Percentiles rank a stretch among this genome's conserved stretches.
phyloP scores from a whole-genome alignment of 2,329 filamentous ascomycete genomes.

The Monilinia aucupariae region DNA sequence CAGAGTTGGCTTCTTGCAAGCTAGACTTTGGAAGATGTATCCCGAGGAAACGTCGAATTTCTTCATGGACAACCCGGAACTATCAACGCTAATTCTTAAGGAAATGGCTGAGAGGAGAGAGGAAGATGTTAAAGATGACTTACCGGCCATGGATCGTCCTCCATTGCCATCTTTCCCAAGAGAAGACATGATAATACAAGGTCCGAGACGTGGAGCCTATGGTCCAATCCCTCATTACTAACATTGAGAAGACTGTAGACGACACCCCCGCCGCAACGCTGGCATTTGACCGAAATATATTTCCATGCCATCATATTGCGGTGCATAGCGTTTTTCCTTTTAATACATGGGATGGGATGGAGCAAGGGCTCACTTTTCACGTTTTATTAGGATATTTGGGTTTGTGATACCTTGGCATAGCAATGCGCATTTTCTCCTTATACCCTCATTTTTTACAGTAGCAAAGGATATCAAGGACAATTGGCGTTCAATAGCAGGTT shows the following conservation, averaged over 20 bases:
- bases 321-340: background rate
- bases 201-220: conserved; percentile 21
- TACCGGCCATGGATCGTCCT: conserved; percentile 39
- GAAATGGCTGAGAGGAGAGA: conserved; percentile 44
- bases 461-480: background rate
- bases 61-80: conserved; percentile 42
- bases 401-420: conserved; percentile 13
- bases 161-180: conserved; percentile 5
- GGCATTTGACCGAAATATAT: background rate
- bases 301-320: background rate
- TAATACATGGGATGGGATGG: background rate
- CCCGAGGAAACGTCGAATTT: conserved; percentile 42
- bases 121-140: conserved; percentile 36
- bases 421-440: conserved; percentile 8
- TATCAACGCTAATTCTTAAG: conserved; percentile 43
- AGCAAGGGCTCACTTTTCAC: background rate
- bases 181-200: conserved; percentile 19
- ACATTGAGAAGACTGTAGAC: conserved; percentile 5
- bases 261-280: background rate
- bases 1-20: conserved; percentile 45
- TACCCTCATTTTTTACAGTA: conserved; percentile 13
- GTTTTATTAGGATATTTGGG: background rate
- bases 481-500: background rate
- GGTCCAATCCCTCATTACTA: conserved; percentile 15
- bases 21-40: conserved; percentile 40